Percentiles rank a stretch among this genome's conserved stretches.
Evolutionary conservation across 163 green algal species (phyloP).

Genomic region (Scenedesmus sp.): DNA sequence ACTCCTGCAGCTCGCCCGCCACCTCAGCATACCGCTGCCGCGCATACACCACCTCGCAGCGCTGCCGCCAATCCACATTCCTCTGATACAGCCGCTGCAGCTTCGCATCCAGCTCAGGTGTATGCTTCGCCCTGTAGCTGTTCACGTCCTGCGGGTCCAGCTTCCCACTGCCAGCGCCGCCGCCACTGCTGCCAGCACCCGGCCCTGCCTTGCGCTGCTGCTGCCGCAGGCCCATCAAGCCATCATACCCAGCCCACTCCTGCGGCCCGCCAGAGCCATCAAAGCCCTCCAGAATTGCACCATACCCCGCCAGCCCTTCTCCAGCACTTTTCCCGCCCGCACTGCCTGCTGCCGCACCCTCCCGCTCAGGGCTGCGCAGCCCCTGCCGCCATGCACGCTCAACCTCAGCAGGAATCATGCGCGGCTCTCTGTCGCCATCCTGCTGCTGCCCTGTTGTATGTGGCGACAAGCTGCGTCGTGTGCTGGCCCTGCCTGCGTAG

Average conservation of each 20-base stretch:
- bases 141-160: neutral
- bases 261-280: neutral
- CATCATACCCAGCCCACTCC: neutral
- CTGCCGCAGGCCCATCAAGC: neutral
- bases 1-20: neutral
- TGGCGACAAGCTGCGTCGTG: neutral
- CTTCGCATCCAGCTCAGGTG: constrained; percentile 9
- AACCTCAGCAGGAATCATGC: constrained; percentile 1
- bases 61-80: constrained; percentile 43
- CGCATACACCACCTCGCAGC: constrained; percentile 43
- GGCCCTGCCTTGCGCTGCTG: neutral
- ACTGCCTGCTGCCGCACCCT: neutral
- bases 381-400: neutral
- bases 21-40: neutral
- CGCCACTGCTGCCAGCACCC: neutral
- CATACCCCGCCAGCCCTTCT: neutral
- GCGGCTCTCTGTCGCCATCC: neutral
- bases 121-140: neutral
- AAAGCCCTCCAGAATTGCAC: neutral
- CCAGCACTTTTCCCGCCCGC: neutral
- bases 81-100: constrained; percentile 36
- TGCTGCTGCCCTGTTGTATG: neutral
- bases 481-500: neutral
- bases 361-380: neutral
- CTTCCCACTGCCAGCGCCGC: neutral